Percentiles rank a stretch among this genome's conserved stretches.
phyloP scores from a whole-genome alignment of 352 stramenopile species.

The Phytophthora parvispora region DNA sequence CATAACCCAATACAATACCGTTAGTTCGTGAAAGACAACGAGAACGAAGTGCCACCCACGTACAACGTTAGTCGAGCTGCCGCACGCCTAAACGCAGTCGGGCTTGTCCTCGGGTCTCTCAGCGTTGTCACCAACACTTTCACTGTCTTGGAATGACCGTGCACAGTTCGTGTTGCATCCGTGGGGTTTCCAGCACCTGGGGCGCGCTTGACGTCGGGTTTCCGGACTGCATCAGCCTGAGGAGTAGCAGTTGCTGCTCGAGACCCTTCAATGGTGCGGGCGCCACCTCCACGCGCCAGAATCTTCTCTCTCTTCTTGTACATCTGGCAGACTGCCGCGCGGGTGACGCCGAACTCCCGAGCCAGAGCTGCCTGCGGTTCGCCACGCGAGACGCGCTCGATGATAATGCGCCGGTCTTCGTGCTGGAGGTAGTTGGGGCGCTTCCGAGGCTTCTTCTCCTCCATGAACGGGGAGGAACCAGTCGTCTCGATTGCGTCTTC shows the following conservation, averaged over 20 bases:
- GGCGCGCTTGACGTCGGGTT: neutral
- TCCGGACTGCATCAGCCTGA: neutral
- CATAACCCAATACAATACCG: too few relatives aligned
- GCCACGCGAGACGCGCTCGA: constrained; percentile 8
- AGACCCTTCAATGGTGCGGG: neutral
- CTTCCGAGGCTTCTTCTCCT: constrained; percentile 17
- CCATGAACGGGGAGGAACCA: neutral
- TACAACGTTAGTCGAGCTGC: neutral
- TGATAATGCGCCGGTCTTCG: constrained; percentile 10
- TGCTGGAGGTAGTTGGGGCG: constrained; percentile 15
- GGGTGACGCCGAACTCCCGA: constrained; percentile 23
- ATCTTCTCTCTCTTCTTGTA: constrained; percentile 25
- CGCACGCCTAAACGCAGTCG: neutral
- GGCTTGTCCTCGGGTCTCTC: neutral
- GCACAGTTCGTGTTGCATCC: neutral
- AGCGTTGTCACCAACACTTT: neutral
- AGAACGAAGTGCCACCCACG: neutral
- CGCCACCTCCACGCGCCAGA: constrained; percentile 15
- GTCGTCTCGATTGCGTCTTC: neutral
- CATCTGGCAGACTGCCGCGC: constrained; percentile 17
- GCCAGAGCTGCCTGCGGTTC: constrained; percentile 15
- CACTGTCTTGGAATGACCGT: neutral
- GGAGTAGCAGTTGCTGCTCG: neutral
- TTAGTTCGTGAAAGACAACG: neutral
- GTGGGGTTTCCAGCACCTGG: constrained; percentile 2